Conservation (phyloP, 2,329 filamentous ascomycete genomes). For the Ascochyta fabae region DNA sequence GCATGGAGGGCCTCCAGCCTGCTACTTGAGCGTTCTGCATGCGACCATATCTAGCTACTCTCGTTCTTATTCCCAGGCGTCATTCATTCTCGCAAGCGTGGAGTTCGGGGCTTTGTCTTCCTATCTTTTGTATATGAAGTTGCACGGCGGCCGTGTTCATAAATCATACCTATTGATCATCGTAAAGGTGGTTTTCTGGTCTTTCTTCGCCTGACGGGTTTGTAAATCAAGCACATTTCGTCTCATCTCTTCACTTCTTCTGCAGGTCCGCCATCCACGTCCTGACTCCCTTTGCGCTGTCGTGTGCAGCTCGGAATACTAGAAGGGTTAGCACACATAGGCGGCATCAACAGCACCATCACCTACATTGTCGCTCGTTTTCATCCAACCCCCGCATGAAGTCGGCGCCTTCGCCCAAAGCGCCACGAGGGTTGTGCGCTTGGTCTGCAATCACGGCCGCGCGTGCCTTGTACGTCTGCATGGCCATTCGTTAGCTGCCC, state of each 20-base stretch:
- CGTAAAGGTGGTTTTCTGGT: not conserved
- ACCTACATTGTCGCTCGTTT: slow-evolving; percentile 74
- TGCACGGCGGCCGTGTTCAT: not conserved
- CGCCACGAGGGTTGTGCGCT: slow-evolving; percentile 81
- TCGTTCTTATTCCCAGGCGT: not conserved
- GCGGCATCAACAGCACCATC: not conserved
- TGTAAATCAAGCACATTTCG: no score
- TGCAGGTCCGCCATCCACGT: slow-evolving; percentile 54
- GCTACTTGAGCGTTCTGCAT: slow-evolving; percentile 8
- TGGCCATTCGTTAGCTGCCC: not conserved
- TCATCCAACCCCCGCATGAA: slow-evolving; percentile 90
- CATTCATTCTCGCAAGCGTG: not conserved
- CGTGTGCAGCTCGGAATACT: slow-evolving; percentile 58
- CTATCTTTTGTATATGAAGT: not conserved
- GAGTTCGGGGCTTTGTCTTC: not conserved
- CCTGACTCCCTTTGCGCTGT: slow-evolving; percentile 55
- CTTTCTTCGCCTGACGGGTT: not conserved
- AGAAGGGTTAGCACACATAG: slow-evolving; percentile 6
- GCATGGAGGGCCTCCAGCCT: slow-evolving; percentile 20
- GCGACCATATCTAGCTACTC: not conserved
- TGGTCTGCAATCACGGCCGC: slow-evolving; percentile 86
- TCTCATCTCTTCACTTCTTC: slow-evolving; percentile 38
- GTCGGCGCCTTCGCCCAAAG: slow-evolving; percentile 71
- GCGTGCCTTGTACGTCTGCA: slow-evolving; percentile 77
- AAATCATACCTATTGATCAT: no score